Conservation (phyloP, 139 green algal species). For the Tetradesmus lagerheimii region DNA sequence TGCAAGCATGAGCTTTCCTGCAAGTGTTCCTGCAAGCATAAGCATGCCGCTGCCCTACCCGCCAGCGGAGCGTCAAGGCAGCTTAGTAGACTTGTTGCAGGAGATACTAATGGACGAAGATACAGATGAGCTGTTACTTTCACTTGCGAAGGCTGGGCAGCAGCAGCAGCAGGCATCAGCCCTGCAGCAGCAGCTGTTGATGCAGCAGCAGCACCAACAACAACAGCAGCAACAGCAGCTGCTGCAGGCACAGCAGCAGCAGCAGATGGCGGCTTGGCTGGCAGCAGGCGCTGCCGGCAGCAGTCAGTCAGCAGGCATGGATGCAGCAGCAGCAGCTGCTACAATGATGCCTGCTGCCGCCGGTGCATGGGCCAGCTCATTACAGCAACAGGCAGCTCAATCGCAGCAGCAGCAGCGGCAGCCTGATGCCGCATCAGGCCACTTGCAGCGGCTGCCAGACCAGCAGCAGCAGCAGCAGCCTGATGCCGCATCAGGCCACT, state of each 20-base stretch:
- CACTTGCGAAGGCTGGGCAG: background rate
- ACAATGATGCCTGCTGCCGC: background rate
- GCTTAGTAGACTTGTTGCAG: conserved; percentile 31
- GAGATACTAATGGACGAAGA: conserved; percentile 38
- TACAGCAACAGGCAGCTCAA: background rate
- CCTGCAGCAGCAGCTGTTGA: conserved; percentile 23
- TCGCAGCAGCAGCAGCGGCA: background rate
- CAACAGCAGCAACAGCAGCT: background rate
- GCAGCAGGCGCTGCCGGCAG: background rate
- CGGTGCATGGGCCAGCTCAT: background rate
- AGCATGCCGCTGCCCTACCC: background rate
- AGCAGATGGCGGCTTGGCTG: background rate
- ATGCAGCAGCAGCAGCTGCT: conserved; percentile 7
- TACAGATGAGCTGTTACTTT: conserved; percentile 26
- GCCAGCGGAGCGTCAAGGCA: conserved; percentile 24
- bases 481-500: background rate
- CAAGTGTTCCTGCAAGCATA: background rate
- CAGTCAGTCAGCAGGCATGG: background rate
- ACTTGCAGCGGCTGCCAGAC: background rate
- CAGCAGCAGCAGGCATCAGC: background rate
- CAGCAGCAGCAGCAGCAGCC: conserved; percentile 8
- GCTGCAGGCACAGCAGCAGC: conserved; percentile 30
- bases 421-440: background rate
- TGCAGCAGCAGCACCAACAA: conserved; percentile 8
- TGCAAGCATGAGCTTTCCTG: conserved; percentile 1